Base-by-base conservation (phyloP, 2,329 filamentous ascomycete genomes). In the Ascochyta fabae region DNA sequence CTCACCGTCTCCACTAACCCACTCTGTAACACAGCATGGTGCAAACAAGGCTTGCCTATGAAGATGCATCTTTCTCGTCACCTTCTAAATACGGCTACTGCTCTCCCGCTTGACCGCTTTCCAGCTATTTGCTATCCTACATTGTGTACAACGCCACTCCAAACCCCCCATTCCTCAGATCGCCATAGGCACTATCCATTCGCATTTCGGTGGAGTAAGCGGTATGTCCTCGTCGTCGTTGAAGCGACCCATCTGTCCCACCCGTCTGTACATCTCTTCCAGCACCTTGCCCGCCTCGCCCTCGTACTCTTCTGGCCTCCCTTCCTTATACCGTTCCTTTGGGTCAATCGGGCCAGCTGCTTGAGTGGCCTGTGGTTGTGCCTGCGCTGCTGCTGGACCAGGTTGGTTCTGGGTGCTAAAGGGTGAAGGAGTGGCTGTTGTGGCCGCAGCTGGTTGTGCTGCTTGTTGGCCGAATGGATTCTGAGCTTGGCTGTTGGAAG, bases 151-250 rank as follows among this genome's bases (percentile, higher is more conserved):
- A 24, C 8, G 16, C 34, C 38, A n/a, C 16, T 23, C 36, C 15
- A 22, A 43, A 29, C n/a, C 36, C 19, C 5, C 4, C 6, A 5
- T 6, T 15, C 6, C 33, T 56, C 43, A 47, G 1, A 39, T 46
- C 5, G 38, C 29, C 5, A 47, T 6, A 10, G 48, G 43, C 24
- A 62, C 75, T 62, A 86, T 87, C 81, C 87, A 94, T 68, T 94
- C 91, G 58, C 86, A 82, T 75, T 87, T 88, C 0, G 93, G 93
- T 19, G 93, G 91, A 41, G 92, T 78, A 64, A 89, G 82, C 0
- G 93, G 93, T 78, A 96, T 89, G 6, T 87, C 67, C 0, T 88
- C 88, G 33, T 86, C 84, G 38, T 84, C 86, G 38, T 84, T 81
- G 73, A 96, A 96, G 29, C 73, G 75, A 0, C 91, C 91, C 19